Percentiles rank a stretch among this genome's conserved stretches.
Conservation (phyloP, 2,329 filamentous ascomycete genomes). For the Tolypocladium nubicola region DNA sequence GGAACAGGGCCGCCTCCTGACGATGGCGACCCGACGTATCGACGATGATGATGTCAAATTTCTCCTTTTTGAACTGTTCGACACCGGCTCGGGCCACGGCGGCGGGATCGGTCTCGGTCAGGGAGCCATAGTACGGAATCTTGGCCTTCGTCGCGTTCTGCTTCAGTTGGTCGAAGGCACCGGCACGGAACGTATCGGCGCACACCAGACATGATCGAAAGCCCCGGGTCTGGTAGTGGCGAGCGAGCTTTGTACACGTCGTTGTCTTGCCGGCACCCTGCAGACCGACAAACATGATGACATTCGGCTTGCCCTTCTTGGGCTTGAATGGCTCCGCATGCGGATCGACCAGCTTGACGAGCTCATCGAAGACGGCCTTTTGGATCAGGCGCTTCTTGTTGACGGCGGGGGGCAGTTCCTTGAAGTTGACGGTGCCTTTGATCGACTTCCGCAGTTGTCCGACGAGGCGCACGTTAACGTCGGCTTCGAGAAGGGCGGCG, state of each 20-base stretch:
- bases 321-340: slow-evolving; percentile 93
- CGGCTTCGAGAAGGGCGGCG: slow-evolving; percentile 86
- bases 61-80: slow-evolving; percentile 97
- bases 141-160: slow-evolving; percentile 99
- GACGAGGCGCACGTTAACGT: slow-evolving; percentile 94
- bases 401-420: slow-evolving; percentile 77
- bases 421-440: slow-evolving; percentile 83
- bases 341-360: slow-evolving; percentile 90
- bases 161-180: slow-evolving; percentile 96
- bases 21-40: slow-evolving; percentile 93
- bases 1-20: slow-evolving; percentile 89
- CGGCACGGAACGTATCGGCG: slow-evolving; percentile 95
- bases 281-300: slow-evolving; percentile 99
- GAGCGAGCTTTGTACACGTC: slow-evolving; percentile 90
- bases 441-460: slow-evolving; percentile 88
- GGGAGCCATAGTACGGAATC: slow-evolving; percentile 94
- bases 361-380: slow-evolving; percentile 93
- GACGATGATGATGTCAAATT: slow-evolving; percentile 96
- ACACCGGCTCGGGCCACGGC: slow-evolving; percentile 92
- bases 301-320: slow-evolving; percentile 90
- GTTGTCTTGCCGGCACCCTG: slow-evolving; percentile 98
- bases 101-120: slow-evolving; percentile 93
- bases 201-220: slow-evolving; percentile 92
- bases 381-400: slow-evolving; percentile 99
- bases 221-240: slow-evolving; percentile 87